Conservation (phyloP, 768 basidiomycete genomes). For the Lentinula detonsa region DNA sequence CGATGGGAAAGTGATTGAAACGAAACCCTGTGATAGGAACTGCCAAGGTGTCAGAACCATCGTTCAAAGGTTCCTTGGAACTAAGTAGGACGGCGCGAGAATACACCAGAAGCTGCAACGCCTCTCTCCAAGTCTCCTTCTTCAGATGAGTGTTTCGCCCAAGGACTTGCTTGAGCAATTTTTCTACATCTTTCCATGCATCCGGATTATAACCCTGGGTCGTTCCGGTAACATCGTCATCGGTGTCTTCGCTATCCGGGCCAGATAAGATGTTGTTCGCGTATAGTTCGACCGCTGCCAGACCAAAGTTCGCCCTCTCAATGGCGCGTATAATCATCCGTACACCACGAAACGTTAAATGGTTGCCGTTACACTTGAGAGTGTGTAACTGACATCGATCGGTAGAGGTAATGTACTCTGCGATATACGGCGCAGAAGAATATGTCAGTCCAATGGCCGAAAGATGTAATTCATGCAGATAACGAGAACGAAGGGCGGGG, state of each 20-base stretch:
- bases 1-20: slow-evolving; percentile 38
- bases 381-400: slow-evolving; percentile 38
- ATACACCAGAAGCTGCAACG: slow-evolving; percentile 43
- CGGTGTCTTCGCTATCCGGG: slow-evolving; percentile 35
- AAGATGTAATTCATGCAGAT: slow-evolving; percentile 50
- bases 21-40: slow-evolving; percentile 20
- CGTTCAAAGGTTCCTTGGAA: slow-evolving; percentile 10
- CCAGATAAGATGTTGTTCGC: slow-evolving; percentile 39
- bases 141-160: slow-evolving; percentile 38
- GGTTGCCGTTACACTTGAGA: slow-evolving; percentile 52
- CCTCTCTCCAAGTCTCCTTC: slow-evolving; percentile 34
- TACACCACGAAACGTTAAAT: slow-evolving; percentile 39
- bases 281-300: slow-evolving; percentile 44
- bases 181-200: slow-evolving; percentile 30
- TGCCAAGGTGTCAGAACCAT: slow-evolving; percentile 14
- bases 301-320: slow-evolving; percentile 36
- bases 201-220: slow-evolving; percentile 11
- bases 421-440: slow-evolving; percentile 32
- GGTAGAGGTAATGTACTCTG: slow-evolving; percentile 43
- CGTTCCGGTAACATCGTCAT: slow-evolving; percentile 19
- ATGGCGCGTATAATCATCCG: slow-evolving; percentile 40
- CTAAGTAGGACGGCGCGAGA: slow-evolving; percentile 46
- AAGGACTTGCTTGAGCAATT: slow-evolving; percentile 25
- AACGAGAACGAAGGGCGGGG: slow-evolving; percentile 38
- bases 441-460: slow-evolving; percentile 44